Evolutionary conservation across 164 flowering plant genomes (phyloP), one percentile per base, ranked within the genome.

Genomic region (Magnolia sinica): DNA sequence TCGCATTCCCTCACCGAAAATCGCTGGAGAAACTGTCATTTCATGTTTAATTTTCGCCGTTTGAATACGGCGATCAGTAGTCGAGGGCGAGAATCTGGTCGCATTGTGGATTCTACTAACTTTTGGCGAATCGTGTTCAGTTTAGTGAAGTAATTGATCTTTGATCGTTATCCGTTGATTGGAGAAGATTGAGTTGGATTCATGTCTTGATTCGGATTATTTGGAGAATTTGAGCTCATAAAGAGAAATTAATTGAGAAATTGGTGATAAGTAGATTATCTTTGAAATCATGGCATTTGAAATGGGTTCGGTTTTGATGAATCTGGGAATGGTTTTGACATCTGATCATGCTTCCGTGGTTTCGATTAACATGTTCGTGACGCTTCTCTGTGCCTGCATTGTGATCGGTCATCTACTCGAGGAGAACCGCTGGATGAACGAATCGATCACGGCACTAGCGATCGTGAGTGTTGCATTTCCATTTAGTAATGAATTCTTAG

Each of bases 361-460:
- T 52, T 90, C 98, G 0, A 84, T 94, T 79, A 94, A 87, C 83
- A 52, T 94, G n/a, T 94, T 92, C 65, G 94, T 91, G 10, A 87
- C 94, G 13, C 94, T 94, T 55, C 90, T 94, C 2, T 92, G 94
- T 76, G 91, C 88, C 0, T 94, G 98, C 78, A 91, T 94, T 24
- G 89, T 94, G 73, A 78, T 90, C 37, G 97, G 98, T n/a, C 98
- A 94, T 80, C 80, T 91, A 31, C 66, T 94, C 45, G 97, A 92
- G 81, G 94, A 94, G 81, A 87, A 79, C 67, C 86, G 97, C 49
- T 94, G 97, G 97, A 91, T 94, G 87, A 94, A 92, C 74, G 96
- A 94, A 76, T 92, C 98, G 8, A 91, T 90, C 50, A 94, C 97
- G 0, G 98, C 98, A 22, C 88, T 94, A 7, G 81, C 83, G 7